Percentiles rank a stretch among this genome's conserved stretches.
phyloP scores from a whole-genome alignment of 148 eudicot genomes.

The Arbutus unedo region DNA sequence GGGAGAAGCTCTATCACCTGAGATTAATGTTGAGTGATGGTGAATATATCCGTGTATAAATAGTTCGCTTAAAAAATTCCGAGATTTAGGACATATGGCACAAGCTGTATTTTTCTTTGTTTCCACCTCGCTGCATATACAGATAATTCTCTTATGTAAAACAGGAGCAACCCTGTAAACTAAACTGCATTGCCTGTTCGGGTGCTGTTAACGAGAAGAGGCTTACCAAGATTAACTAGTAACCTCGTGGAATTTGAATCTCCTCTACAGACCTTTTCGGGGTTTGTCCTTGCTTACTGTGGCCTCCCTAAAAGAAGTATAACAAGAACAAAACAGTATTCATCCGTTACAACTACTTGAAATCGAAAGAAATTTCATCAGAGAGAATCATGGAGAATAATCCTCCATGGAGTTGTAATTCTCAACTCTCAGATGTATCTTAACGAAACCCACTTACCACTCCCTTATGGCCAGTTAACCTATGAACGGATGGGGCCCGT shows the following conservation, averaged over 20 bases:
- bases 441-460: conserved; percentile 44
- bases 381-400: background rate
- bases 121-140: background rate
- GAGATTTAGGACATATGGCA: background rate
- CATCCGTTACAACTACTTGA: background rate
- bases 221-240: conserved; percentile 27
- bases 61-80: conserved; percentile 6
- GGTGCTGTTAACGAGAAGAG: conserved; percentile 26
- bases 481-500: conserved; percentile 75
- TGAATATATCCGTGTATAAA: background rate
- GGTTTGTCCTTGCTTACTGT: conserved; percentile 45
- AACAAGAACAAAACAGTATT: conserved; percentile 9
- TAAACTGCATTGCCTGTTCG: background rate
- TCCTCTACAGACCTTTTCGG: conserved; percentile 50
- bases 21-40: background rate
- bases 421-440: background rate
- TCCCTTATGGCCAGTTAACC: conserved; percentile 60
- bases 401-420: background rate
- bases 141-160: background rate
- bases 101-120: background rate
- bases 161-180: background rate
- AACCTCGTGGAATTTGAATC: conserved; percentile 28
- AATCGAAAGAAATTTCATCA: background rate
- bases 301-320: conserved; percentile 48
- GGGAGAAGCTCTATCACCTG: background rate